Evolutionary conservation across 495 filamentous ascomycete genomes (phyloP), one percentile per base, ranked within the genome.

Genomic region (Neurospora sp.): DNA sequence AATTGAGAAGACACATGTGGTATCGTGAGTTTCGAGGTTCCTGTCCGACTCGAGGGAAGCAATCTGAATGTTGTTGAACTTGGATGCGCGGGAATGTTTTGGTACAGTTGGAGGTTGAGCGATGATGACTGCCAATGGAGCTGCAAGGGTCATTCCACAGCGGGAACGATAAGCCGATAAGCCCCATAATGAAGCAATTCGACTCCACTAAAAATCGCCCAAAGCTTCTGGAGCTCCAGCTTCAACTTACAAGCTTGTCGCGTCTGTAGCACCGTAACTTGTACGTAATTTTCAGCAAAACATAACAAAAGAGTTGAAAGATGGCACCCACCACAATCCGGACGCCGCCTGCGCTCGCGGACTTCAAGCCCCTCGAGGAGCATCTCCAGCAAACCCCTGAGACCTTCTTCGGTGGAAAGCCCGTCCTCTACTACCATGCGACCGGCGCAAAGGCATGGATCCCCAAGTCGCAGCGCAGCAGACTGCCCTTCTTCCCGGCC

Each of bases 381-480:
- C 93, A 97, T 81, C 93, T 97, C 79, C 89, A 91, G 38, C 89
- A 90, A 73, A 99, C 96, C 10, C 96, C 96, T 1, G 80, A 84
- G 69, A 94, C 91, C 39, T 99, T 98, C 86, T 91, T 90, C 81
- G 86, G 86, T 77, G 91, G 88, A 11, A 92, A 91, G 71, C 89
- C 94, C 14, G 87, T 99, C 40, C 89, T 98, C 0, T 87, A 98
- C 84, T 91, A 90, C 82, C 91, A 91, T 77, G 86, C 84, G 74
- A 78, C 87, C 68, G 83, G 84, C 76, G 87, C 90, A 78, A 91
- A 89, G 68, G 86, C 94, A 81, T 73, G 84, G 90, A 73, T 82
- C 75, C 75, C 81, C 42, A 74, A 78, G 75, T 75, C 86, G 80
- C 78, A 82, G 74, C 68, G 71, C 46, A 81, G 82, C 38, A 81